These are phyloP conservation scores for Ophiocordyceps sinensis DNA, from an alignment of 2,329 filamentous ascomycete species.

Conservation along the genomic window DNA sequence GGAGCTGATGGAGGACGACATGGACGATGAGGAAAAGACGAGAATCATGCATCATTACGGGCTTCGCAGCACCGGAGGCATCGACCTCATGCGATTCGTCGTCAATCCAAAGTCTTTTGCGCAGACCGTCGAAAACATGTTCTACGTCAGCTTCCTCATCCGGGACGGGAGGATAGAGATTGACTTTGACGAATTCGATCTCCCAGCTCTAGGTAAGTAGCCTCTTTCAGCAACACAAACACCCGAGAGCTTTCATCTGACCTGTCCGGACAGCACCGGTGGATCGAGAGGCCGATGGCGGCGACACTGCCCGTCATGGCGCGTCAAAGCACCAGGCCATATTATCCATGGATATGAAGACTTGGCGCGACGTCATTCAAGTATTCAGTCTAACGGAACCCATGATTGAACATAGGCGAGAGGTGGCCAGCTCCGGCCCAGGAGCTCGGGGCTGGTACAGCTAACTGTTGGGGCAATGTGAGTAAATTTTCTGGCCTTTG, in stretches of 20 bases:
- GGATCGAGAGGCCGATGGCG: conserved; percentile 29
- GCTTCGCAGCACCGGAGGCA: conserved; percentile 52
- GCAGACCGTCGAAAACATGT: conserved; percentile 92
- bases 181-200: conserved; percentile 53
- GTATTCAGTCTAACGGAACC: conserved; percentile 63
- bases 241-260: no score
- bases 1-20: conserved; percentile 28
- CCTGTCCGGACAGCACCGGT: no score
- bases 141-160: conserved; percentile 90
- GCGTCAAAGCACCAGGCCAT: conserved; percentile 70
- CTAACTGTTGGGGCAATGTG: conserved; percentile 14
- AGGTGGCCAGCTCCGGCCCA: conserved; percentile 35
- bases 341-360: conserved; percentile 72
- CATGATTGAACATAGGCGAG: conserved; percentile 71
- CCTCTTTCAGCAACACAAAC: not conserved
- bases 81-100: conserved; percentile 74
- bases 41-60: conserved; percentile 50
- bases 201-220: conserved; percentile 68
- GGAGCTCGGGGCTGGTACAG: conserved; percentile 53
- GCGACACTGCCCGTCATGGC: conserved; percentile 31
- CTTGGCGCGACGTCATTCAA: conserved; percentile 65
- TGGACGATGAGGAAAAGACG: conserved; percentile 28
- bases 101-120: conserved; percentile 84
- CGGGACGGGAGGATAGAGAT: conserved; percentile 69
- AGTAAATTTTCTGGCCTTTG: no score